Base-by-base conservation (phyloP, 2,329 filamentous ascomycete species). In the Pseudogymnoascus sp. region DNA sequence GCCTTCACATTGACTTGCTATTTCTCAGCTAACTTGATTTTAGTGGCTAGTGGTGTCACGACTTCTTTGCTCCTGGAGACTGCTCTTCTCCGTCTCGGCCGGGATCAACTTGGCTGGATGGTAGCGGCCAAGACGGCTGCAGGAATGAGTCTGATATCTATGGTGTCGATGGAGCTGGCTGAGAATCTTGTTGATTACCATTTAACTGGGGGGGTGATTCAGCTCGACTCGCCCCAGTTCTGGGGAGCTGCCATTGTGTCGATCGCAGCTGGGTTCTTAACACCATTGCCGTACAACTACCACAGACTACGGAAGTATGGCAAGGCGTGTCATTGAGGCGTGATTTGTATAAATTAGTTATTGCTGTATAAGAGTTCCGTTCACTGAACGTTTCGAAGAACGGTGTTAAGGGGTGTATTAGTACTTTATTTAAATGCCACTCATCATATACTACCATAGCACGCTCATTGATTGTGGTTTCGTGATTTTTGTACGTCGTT, bases 81-180 rank as follows among this genome's bases (percentile, higher is more conserved):
- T 0, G 64, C 75, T 0, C 71, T 83, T 3, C 75, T 83, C 1
- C 74, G 73, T 0, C 64, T 73, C 0, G 80, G 80, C 0, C 72
- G 71, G 1, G 80, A 83, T 59, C 66, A 69, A 6, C 68, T 83
- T 0, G 63, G 76, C 0, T 82, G 78, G 79, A 60, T 65, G 0
- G 65, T 65, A 0, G 80, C 81, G 0, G 73, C 72, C 2, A 77
- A 72, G 45, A 82, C 80, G 0, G 81, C 81, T 0, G 75, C 77
- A 19, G 81, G 81, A 0, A 83, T 83, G 81, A 82, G 80, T 61
- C 69, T 82, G 55, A 76, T 82, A 8, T 82, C 80, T 0, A 83
- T 83, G 81, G 8, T 82, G 1, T 78, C 80, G 0, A 83, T 83
- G 80, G 80, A 83, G 65, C 62, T 73, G 2, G 79, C 76, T 0